Evolutionary conservation across 2,329 filamentous ascomycete species (phyloP).

Genomic region (Zelopaecilomyces penicillatus): DNA sequence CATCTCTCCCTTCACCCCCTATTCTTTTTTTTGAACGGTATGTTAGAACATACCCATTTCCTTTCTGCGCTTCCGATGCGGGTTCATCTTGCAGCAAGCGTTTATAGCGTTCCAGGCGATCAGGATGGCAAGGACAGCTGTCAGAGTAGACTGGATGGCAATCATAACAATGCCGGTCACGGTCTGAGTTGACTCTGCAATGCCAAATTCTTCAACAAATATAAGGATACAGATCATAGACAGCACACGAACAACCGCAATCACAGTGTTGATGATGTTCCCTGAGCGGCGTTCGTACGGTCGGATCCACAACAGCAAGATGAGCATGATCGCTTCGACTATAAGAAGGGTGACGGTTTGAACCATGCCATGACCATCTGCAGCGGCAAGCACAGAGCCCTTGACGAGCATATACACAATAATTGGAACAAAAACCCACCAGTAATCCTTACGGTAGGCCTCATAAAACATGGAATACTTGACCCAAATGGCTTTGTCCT

Average conservation of each 20-base stretch:
- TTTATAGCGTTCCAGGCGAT: slow-evolving; percentile 86
- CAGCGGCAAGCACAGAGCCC: slow-evolving; percentile 76
- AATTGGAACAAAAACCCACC: slow-evolving; percentile 90
- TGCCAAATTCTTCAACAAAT: slow-evolving; percentile 87
- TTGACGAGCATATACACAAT: slow-evolving; percentile 89
- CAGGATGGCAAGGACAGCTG: slow-evolving; percentile 73
- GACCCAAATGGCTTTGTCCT: slow-evolving; percentile 83
- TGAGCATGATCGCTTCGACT: slow-evolving; percentile 72
- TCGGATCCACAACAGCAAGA: slow-evolving; percentile 71
- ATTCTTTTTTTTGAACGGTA: too few species aligned
- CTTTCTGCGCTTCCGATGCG: slow-evolving; percentile 80
- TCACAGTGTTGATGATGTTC: slow-evolving; percentile 88
- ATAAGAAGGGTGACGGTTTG: slow-evolving; percentile 75
- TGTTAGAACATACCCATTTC: slow-evolving; percentile 62
- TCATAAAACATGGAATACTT: slow-evolving; percentile 99
- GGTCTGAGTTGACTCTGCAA: slow-evolving; percentile 87
- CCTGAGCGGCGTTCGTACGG: slow-evolving; percentile 81
- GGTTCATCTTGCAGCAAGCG: slow-evolving; percentile 76
- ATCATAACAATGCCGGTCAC: slow-evolving; percentile 90
- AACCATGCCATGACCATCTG: slow-evolving; percentile 73
- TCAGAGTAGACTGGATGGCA: slow-evolving; percentile 79
- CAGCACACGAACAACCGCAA: slow-evolving; percentile 80
- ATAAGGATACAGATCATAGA: slow-evolving; percentile 84
- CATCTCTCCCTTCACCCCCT: background rate
- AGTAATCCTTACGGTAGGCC: slow-evolving; percentile 85